Base-by-base conservation (phyloP, 2,329 filamentous ascomycete genomes). In the Aspergillus novofumigatus region DNA sequence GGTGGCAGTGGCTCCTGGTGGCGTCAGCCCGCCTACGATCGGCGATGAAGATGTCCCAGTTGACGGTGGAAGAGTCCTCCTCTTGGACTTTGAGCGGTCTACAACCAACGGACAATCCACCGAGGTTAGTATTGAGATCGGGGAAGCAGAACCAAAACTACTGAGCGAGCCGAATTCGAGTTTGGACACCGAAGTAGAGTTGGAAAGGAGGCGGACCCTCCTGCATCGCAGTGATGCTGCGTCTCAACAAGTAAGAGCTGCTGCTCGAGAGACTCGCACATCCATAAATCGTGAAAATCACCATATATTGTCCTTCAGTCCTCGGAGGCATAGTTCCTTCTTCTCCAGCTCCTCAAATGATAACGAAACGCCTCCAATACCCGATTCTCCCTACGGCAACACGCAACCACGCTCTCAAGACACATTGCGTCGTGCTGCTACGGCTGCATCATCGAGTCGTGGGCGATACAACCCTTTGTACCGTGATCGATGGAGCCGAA, bases 41-140 rank as follows among this genome's bases (percentile, higher is more conserved):
- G 87, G 90, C 55, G 86, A 91, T 61, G 89, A 91, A 62, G 86
- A 85, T 49, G 84, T 89, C 66, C 90, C 90, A 61, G 82, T 90
- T n/a, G 90, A 93, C 66, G 89, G 90, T 6, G 90, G 90, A 14
- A 83, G 90, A 59, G 77, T 94, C 47, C 82, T 84, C 9, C 76
- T 93, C 8, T 77, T 92, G 48, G 90, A 93, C 70, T 93, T 93
- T 70, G 83, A 87, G 61, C 89, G 89, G 63, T 77, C 80, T 1
- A 65, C 80, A 1, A 73, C 67, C 4, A 77, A 89, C 67, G 88
- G 87, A 3, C 71, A 74, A 47, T 78, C 80, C 55, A 75, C 73
- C 1, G 83, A 88, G 58, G 73, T 90, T 45, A 86, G 81, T 1
- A 87, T 94, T 53, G 90, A 93, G 67, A 85, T 93, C 26, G 90